Evolutionary conservation across 352 stramenopile genomes (phyloP).

Genomic region (Pythium sukuiense): DNA sequence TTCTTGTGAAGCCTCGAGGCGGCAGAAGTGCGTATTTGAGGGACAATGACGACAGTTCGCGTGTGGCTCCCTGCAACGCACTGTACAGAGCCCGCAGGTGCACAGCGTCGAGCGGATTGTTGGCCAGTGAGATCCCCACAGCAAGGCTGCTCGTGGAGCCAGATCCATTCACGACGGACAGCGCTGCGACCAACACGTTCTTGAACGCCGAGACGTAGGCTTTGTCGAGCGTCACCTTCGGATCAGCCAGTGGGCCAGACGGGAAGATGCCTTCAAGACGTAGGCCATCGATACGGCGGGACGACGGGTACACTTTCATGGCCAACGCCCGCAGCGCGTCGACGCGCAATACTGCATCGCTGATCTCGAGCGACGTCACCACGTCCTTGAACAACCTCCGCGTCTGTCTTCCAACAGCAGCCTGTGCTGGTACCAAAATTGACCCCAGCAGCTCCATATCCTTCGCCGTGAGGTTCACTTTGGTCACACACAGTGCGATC

Average conservation of each 20-base stretch:
- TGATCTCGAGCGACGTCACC: slow-evolving; percentile 15
- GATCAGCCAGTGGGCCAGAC: slow-evolving; percentile 12
- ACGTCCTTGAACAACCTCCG: slow-evolving; percentile 9
- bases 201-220: slow-evolving; percentile 16
- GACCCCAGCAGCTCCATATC: slow-evolving; percentile 15
- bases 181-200: slow-evolving; percentile 11
- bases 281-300: slow-evolving; percentile 16
- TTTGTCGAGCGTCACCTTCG: slow-evolving; percentile 2
- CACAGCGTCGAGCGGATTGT: slow-evolving; percentile 5
- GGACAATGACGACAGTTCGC: slow-evolving; percentile 13
- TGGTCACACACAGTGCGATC: slow-evolving; percentile 12
- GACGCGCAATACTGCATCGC: neutral
- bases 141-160: neutral
- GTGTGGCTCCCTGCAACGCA: slow-evolving; percentile 6
- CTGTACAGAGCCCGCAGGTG: slow-evolving; percentile 16
- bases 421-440: neutral
- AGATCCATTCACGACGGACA: neutral
- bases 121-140: slow-evolving; percentile 10
- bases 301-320: slow-evolving; percentile 12
- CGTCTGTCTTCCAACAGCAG: too few relatives aligned
- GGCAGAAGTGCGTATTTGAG: slow-evolving; percentile 7
- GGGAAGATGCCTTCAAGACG: slow-evolving; percentile 18
- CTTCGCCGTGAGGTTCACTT: slow-evolving; percentile 8
- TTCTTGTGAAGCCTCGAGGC: neutral
- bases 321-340: slow-evolving; percentile 12